phyloP scores from a whole-genome alignment of 768 basidiomycete species.

The Inosperma sp. region DNA sequence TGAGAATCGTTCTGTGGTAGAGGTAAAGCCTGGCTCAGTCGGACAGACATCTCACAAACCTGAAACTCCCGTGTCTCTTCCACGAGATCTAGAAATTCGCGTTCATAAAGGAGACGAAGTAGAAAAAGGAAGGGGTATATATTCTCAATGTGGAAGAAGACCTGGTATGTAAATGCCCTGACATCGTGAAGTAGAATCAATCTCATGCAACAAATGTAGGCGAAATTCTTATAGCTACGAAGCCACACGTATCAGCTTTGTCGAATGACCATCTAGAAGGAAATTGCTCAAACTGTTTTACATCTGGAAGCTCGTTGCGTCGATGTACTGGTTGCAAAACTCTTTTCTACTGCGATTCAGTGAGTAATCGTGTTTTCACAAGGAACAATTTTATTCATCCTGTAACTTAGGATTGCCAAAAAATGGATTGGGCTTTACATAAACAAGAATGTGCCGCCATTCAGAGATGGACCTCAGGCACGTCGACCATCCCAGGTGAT shows the following conservation, averaged over 20 bases:
- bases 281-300: constrained; percentile 69
- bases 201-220: constrained; percentile 42
- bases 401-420: constrained; percentile 57
- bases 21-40: not conserved
- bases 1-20: constrained; percentile 5
- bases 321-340: constrained; percentile 71
- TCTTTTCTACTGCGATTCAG: constrained; percentile 72
- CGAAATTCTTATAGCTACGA: constrained; percentile 47
- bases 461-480: constrained; percentile 41
- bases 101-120: constrained; percentile 1
- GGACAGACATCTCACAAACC: constrained; percentile 1
- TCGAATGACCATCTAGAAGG: constrained; percentile 56
- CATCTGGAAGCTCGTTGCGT: constrained; percentile 41
- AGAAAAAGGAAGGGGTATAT: constrained; percentile 23
- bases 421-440: constrained; percentile 67
- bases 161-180: constrained; percentile 25
- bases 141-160: constrained; percentile 17
- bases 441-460: constrained; percentile 75
- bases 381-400: not conserved
- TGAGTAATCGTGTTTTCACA: constrained; percentile 34
- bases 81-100: constrained; percentile 21
- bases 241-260: constrained; percentile 60
- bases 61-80: constrained; percentile 15
- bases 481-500: constrained; percentile 56
- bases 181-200: no score